phyloP scores from a whole-genome alignment of 768 basidiomycete genomes.

The Russula griseocarnosa region DNA sequence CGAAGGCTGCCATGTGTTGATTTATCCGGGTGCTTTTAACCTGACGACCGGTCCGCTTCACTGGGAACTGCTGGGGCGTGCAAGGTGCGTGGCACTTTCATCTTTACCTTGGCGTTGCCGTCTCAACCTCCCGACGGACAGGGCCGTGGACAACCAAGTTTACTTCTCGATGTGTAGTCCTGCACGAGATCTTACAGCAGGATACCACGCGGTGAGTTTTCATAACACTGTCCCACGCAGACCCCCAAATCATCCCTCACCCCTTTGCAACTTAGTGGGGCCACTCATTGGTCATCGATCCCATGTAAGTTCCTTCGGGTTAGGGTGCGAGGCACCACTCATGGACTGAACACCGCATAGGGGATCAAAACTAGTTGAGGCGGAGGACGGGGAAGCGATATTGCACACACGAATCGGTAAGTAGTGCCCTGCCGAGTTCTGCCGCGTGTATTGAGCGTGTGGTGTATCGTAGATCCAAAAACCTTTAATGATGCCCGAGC shows the following conservation, averaged over 20 bases:
- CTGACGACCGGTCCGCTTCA: constrained; percentile 91
- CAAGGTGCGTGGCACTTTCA: constrained; percentile 47
- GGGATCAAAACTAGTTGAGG: constrained; percentile 69
- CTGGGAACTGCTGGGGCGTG: constrained; percentile 89
- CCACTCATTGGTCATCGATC: constrained; percentile 87
- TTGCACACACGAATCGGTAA: constrained; percentile 77
- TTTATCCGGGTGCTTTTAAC: constrained; percentile 96
- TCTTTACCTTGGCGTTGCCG: not conserved
- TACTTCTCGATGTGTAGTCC: constrained; percentile 95
- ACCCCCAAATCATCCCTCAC: not conserved
- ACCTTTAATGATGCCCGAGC: constrained; percentile 61
- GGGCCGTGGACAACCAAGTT: constrained; percentile 96
- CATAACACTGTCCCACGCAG: not conserved
- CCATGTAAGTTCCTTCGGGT: constrained; percentile 52
- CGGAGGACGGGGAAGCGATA: constrained; percentile 74
- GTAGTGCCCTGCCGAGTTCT: constrained; percentile 31
- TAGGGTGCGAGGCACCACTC: constrained; percentile 13
- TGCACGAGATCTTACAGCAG: constrained; percentile 74
- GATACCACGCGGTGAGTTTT: constrained; percentile 78
- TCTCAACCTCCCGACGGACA: constrained; percentile 34
- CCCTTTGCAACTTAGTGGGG: constrained; percentile 58
- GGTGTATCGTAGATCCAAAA: constrained; percentile 52
- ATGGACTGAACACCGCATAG: constrained; percentile 38
- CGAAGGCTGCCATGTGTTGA: constrained; percentile 77
- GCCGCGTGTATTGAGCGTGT: constrained; percentile 12